A percentile compares a stretch with the other conserved stretches of the same genome.
Conservation (phyloP, 1,284 basidiomycete species). For the Phlebopus sp. region DNA sequence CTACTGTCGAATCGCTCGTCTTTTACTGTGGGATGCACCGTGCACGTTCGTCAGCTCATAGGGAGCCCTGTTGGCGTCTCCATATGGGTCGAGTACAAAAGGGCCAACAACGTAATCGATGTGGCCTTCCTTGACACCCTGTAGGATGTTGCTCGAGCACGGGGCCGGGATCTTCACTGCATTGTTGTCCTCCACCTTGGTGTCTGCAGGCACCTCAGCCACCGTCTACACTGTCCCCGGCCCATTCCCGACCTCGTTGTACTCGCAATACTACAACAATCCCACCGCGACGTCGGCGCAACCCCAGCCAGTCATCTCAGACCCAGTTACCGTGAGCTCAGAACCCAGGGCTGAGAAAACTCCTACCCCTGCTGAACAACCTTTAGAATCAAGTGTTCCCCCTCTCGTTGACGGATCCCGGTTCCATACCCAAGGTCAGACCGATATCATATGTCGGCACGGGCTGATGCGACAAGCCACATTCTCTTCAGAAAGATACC, state of each 20-base stretch:
- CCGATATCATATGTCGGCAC: neutral
- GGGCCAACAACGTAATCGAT: neutral
- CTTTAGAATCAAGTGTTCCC: slow-evolving; percentile 55
- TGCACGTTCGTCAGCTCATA: no score
- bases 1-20: no score
- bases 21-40: no score
- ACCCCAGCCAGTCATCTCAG: slow-evolving; percentile 68
- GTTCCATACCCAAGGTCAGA: slow-evolving; percentile 47
- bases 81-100: no score
- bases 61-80: no score
- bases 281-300: slow-evolving; percentile 68
- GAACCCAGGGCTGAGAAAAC: neutral
- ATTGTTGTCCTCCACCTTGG: slow-evolving; percentile 10
- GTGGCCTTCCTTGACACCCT: neutral
- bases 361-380: slow-evolving; percentile 1
- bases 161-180: slow-evolving; percentile 3
- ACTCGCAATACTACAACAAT: slow-evolving; percentile 64
- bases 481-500: slow-evolving; percentile 44
- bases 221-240: slow-evolving; percentile 58
- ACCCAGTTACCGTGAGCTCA: slow-evolving; percentile 55
- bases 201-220: slow-evolving; percentile 22
- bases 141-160: slow-evolving; percentile 12
- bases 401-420: slow-evolving; percentile 56
- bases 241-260: slow-evolving; percentile 62
- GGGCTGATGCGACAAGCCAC: neutral